These are phyloP conservation scores for Aristolochia californica DNA, from an alignment of 164 flowering plant genomes.

Conservation along the genomic window DNA sequence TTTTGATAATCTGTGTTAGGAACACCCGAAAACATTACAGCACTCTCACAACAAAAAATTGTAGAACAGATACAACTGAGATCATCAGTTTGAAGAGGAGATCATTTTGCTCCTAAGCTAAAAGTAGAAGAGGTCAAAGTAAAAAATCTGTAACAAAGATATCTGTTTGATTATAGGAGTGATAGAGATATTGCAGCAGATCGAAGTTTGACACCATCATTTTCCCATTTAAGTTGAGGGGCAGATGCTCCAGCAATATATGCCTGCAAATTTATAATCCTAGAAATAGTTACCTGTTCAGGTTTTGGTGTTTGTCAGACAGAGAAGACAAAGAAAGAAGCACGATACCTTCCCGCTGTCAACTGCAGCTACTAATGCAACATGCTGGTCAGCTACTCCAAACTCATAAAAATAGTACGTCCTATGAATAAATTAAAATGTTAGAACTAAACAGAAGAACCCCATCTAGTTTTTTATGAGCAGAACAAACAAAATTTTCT, in stretches of 20 bases:
- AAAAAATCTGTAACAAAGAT: not conserved
- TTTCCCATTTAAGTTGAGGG: constrained; percentile 69
- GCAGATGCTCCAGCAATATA: constrained; percentile 83
- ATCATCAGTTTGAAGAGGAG: too few species aligned
- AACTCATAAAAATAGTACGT: constrained; percentile 88
- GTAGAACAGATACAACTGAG: not conserved
- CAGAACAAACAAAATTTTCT: not conserved
- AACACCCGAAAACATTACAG: too few species aligned
- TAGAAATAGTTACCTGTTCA: not conserved
- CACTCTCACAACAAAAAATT: too few species aligned
- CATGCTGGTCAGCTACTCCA: constrained; percentile 53
- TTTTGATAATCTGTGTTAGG: too few species aligned
- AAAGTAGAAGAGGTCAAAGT: not conserved
- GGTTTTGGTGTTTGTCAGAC: not conserved
- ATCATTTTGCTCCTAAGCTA: not conserved
- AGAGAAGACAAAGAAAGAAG: not conserved
- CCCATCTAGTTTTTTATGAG: too few species aligned
- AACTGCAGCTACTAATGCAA: constrained; percentile 78
- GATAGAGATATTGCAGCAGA: constrained; percentile 89
- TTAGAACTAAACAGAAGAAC: too few species aligned
- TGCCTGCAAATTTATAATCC: constrained; percentile 29
- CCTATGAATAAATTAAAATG: constrained; percentile 26
- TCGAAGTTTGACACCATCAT: constrained; percentile 78
- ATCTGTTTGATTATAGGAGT: constrained; percentile 23
- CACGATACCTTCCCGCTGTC: constrained; percentile 66